Evolutionary conservation across 495 filamentous ascomycete species (phyloP).

Genomic region (Hypoxylon rickii): DNA sequence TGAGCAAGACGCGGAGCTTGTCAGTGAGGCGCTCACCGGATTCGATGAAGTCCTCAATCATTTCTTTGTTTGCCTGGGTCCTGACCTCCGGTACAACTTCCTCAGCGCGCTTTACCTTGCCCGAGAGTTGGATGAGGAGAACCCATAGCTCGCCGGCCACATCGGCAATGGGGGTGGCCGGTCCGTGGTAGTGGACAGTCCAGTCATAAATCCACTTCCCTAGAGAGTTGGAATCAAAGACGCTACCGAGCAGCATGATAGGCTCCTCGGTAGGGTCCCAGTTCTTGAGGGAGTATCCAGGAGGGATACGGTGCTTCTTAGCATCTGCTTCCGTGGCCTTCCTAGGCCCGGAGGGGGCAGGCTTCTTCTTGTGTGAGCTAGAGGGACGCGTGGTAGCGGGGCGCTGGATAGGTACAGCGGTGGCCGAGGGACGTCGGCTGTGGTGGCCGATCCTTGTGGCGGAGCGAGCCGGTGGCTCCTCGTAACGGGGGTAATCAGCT

Average conservation of each 20-base stretch:
- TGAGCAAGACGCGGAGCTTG: conserved; percentile 85
- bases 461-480: conserved; percentile 47
- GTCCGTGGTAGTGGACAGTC: conserved; percentile 91
- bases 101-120: conserved; percentile 91
- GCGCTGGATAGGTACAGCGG: conserved; percentile 46
- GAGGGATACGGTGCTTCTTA: conserved; percentile 76
- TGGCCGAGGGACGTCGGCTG: conserved; percentile 48
- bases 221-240: conserved; percentile 96
- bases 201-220: conserved; percentile 99
- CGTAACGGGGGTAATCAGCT: conserved; percentile 43
- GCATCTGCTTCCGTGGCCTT: conserved; percentile 88
- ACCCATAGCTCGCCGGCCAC: conserved; percentile 96
- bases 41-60: conserved; percentile 89
- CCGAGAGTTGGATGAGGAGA: conserved; percentile 90
- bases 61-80: conserved; percentile 71
- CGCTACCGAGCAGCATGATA: conserved; percentile 90
- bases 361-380: conserved; percentile 38
- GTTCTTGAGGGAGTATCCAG: conserved; percentile 96
- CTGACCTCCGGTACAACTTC: conserved; percentile 78
- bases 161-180: conserved; percentile 84
- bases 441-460: conserved; percentile 50
- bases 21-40: conserved; percentile 86
- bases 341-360: conserved; percentile 15
- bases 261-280: conserved; percentile 94
- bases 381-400: conserved; percentile 49